Base-by-base conservation (phyloP, 106 monocot species). In the Cymbidium sinense region DNA sequence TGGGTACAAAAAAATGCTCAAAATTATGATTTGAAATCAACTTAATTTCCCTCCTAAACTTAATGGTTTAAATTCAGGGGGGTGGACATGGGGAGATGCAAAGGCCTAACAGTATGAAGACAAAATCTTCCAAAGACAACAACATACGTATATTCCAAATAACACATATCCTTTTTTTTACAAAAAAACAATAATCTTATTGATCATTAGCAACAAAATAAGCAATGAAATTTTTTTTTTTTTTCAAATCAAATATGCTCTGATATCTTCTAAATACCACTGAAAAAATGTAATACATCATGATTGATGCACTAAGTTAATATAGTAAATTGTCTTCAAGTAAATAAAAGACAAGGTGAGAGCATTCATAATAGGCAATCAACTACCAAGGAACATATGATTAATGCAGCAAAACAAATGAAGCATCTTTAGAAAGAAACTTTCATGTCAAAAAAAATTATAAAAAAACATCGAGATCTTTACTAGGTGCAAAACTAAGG, bases 1-100 rank as follows among this genome's bases (percentile, higher is more conserved):
- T 15, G 2, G 15, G 13, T 47, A 47, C 13, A 47, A 12, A 47
- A 47, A 39, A 47, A 47, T 11, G 47, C 47, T 47, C 15, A 13
- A 47, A 10, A n/a, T 67, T 21, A 17, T 13, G 67, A 31, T 67
- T 23, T 67, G 67, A 67, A 64, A 67, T 67, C 67, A 67, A 67
- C 12, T 33, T 13, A 67, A 67, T 29, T 30, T 12, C 67, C 9
- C 21, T 58, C 67, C 23, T 27, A 25, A 67, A 2, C 67, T 67
- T 67, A n/a, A 33, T 31, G 31, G 33, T 17, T 17, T 13, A 67
- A 67, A 31, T 67, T 67, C 31, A 67, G 67, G 29, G 33, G 27
- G n/a, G n/a, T n/a, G 17, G 54, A 21, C 54, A 54, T 20, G 54
- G 20, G 54, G 15, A 54, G 18, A 54, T 54, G 33, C 31, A 33